A percentile compares a stretch with the other conserved stretches of the same genome.
phyloP scores from a whole-genome alignment of 2,329 filamentous ascomycete genomes.

The Aspergillus pseudonomiae region DNA sequence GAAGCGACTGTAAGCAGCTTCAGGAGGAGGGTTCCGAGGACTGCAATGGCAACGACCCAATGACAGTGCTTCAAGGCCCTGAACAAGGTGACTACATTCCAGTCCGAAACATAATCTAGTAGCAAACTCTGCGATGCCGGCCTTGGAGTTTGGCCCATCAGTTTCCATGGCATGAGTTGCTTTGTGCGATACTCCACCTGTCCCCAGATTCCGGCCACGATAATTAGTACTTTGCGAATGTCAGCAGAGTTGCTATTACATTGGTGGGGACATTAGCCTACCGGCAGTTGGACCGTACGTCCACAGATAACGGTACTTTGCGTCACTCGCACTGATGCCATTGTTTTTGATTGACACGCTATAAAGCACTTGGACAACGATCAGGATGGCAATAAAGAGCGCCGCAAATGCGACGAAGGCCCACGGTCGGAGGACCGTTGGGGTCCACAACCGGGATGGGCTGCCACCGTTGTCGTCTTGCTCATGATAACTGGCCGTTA shows the following conservation, averaged over 20 bases:
- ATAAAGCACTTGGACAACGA: slow-evolving; percentile 5
- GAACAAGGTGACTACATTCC: slow-evolving; percentile 12
- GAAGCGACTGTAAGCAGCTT: slow-evolving; percentile 13
- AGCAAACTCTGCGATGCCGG: slow-evolving; percentile 6
- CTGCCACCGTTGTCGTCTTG: neutral
- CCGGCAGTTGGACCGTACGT: slow-evolving; percentile 11
- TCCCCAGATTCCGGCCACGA: slow-evolving; percentile 15
- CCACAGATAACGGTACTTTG: slow-evolving; percentile 9
- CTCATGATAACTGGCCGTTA: neutral
- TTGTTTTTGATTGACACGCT: neutral
- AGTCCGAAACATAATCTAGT: slow-evolving; percentile 16
- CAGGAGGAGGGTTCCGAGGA: slow-evolving; percentile 11
- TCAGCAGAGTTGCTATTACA: neutral
- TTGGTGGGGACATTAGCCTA: neutral
- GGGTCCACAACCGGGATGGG: neutral
- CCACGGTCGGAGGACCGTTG: neutral
- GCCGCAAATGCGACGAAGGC: slow-evolving; percentile 12
- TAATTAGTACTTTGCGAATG: slow-evolving; percentile 3
- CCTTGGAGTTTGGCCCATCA: neutral
- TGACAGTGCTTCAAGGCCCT: neutral
- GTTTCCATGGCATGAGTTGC: slow-evolving; percentile 16
- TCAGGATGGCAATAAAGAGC: neutral
- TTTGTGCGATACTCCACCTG: slow-evolving; percentile 16
- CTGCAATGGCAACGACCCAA: slow-evolving; percentile 3
- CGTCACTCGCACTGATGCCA: slow-evolving; percentile 2